Conservation (phyloP, 2,329 filamentous ascomycete species). For the Chalaropsis thielavioides region DNA sequence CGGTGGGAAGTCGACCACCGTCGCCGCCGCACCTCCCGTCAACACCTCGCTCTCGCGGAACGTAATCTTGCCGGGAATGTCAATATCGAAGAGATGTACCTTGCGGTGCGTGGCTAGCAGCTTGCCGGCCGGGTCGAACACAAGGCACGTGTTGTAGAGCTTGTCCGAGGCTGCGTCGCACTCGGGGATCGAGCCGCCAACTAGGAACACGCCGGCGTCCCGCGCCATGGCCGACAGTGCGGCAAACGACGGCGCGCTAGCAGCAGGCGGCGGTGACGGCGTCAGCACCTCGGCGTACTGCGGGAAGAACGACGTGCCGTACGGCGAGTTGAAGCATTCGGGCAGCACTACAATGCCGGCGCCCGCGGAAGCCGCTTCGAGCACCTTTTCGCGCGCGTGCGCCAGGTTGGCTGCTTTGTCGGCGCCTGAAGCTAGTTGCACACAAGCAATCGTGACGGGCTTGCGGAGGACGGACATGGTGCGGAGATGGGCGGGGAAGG, state of each 20-base stretch:
- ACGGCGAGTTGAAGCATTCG: slow-evolving; percentile 98
- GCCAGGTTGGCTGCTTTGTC: slow-evolving; percentile 78
- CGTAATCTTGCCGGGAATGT: slow-evolving; percentile 86
- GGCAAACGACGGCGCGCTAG: slow-evolving; percentile 70
- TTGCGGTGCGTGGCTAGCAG: slow-evolving; percentile 84
- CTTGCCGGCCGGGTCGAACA: slow-evolving; percentile 64
- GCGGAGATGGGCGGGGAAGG: slow-evolving; percentile 22
- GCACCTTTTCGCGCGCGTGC: slow-evolving; percentile 67
- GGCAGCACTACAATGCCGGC: slow-evolving; percentile 83
- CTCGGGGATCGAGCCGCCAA: slow-evolving; percentile 90
- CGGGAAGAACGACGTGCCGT: slow-evolving; percentile 81
- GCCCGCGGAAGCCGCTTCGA: slow-evolving; percentile 60
- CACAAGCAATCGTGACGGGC: slow-evolving; percentile 62
- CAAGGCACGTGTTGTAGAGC: slow-evolving; percentile 82
- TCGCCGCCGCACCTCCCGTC: slow-evolving; percentile 69
- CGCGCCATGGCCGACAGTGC: slow-evolving; percentile 66
- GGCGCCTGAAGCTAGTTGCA: slow-evolving; percentile 66
- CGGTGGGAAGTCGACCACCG: slow-evolving; percentile 70
- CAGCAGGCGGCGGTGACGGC: slow-evolving; percentile 49
- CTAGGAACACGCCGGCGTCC: slow-evolving; percentile 64
- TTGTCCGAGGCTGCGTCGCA: slow-evolving; percentile 41
- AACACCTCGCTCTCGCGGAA: slow-evolving; percentile 88
- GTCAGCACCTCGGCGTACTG: slow-evolving; percentile 81
- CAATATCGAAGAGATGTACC: slow-evolving; percentile 92
- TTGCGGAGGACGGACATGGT: slow-evolving; percentile 44